phyloP scores from a whole-genome alignment of 169 alveolate genomes.

The Pseudocohnilembus persalinus region DNA sequence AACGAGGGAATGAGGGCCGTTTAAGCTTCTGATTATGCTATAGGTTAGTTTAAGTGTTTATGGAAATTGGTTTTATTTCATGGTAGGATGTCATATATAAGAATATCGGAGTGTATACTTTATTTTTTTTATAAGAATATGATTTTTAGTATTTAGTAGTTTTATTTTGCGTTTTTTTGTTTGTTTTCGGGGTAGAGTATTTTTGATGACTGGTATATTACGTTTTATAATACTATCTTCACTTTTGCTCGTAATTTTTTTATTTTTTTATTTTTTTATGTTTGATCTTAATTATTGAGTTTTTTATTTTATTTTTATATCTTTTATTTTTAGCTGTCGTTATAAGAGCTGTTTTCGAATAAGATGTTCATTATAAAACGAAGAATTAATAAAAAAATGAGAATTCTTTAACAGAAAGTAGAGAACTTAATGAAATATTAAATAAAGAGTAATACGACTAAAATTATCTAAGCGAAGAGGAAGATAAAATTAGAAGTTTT shows the following conservation, averaged over 20 bases:
- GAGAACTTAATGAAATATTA: background rate
- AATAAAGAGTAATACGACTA: background rate
- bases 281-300: background rate
- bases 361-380: slow-evolving; percentile 58
- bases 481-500: slow-evolving; percentile 30
- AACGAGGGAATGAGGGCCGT: slow-evolving; percentile 88
- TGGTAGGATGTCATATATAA: slow-evolving; percentile 78
- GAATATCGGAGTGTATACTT: slow-evolving; percentile 80
- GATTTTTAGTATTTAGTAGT: slow-evolving; percentile 82
- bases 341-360: slow-evolving; percentile 76
- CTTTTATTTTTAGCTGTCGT: slow-evolving; percentile 58
- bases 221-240: slow-evolving; percentile 83
- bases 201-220: slow-evolving; percentile 90
- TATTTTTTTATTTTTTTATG: too few species aligned
- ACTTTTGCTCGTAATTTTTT: slow-evolving; percentile 61
- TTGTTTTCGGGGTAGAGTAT: slow-evolving; percentile 81
- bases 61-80: slow-evolving; percentile 80
- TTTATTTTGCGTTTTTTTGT: slow-evolving; percentile 69
- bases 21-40: slow-evolving; percentile 84
- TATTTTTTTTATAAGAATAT: slow-evolving; percentile 89
- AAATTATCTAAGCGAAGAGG: slow-evolving; percentile 7
- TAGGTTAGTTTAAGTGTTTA: slow-evolving; percentile 82
- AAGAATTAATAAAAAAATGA: too few species aligned
- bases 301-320: background rate
- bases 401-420: background rate